Evolutionary conservation across 352 stramenopile species (phyloP).

Genomic region (Peronospora tabacina): DNA sequence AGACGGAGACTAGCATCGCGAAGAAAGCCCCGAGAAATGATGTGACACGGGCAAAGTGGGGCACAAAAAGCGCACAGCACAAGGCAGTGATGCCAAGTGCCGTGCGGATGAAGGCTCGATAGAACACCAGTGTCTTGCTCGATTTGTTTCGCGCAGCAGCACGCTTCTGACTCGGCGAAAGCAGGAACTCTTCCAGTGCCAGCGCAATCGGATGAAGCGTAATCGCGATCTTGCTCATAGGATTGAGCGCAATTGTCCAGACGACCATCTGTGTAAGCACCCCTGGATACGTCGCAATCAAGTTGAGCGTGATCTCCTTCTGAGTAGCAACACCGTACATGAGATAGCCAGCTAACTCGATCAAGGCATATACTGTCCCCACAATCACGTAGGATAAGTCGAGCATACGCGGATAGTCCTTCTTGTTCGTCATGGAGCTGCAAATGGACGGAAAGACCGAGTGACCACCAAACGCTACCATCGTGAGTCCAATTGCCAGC

Average conservation of each 20-base stretch:
- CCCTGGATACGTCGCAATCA: conserved; percentile 59
- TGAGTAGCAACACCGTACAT: conserved; percentile 76
- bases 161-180: conserved; percentile 37
- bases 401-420: conserved; percentile 57
- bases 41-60: conserved; percentile 77
- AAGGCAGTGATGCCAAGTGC: conserved; percentile 45
- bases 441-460: conserved; percentile 88
- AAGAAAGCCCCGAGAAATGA: conserved; percentile 84
- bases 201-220: conserved; percentile 74
- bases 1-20: conserved; percentile 76
- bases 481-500: conserved; percentile 74
- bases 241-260: conserved; percentile 81
- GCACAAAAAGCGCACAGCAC: conserved; percentile 64
- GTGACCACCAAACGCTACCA: conserved; percentile 84
- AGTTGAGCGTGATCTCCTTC: conserved; percentile 83
- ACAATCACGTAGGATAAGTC: conserved; percentile 68
- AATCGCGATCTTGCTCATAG: conserved; percentile 85
- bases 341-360: conserved; percentile 72
- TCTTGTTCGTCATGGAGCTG: conserved; percentile 61
- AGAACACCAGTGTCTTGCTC: conserved; percentile 34
- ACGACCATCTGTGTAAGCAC: conserved; percentile 57
- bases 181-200: conserved; percentile 63
- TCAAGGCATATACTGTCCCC: conserved; percentile 62
- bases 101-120: conserved; percentile 58
- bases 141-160: conserved; percentile 22